These are phyloP conservation scores for Termitomyces sp. DNA, from an alignment of 768 basidiomycete species.

Conservation along the genomic window DNA sequence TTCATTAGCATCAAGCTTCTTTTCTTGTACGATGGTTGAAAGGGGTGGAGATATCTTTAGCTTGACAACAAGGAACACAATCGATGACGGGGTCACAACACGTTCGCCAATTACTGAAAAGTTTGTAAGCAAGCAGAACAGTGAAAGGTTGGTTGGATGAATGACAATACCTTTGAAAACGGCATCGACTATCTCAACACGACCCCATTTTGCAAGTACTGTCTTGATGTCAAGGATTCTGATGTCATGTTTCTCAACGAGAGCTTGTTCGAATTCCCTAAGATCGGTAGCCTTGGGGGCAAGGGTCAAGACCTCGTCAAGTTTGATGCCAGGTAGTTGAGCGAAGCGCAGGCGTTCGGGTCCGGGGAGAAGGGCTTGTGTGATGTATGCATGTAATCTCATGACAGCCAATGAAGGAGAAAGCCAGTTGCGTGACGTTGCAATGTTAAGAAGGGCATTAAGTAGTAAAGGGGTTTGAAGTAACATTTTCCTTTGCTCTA, in stretches of 20 bases:
- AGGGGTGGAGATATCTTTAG: slow-evolving; percentile 64
- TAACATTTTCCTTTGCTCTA: slow-evolving; percentile 70
- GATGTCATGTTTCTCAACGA: slow-evolving; percentile 49
- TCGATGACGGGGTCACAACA: slow-evolving; percentile 78
- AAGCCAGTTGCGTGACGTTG: slow-evolving; percentile 87
- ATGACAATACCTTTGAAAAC: slow-evolving; percentile 70
- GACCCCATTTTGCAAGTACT: slow-evolving; percentile 64
- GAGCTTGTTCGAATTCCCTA: slow-evolving; percentile 36
- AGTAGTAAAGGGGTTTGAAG: slow-evolving; percentile 69
- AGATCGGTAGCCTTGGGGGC: slow-evolving; percentile 33
- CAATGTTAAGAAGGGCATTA: slow-evolving; percentile 76
- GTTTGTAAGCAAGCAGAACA: neutral
- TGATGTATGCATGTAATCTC: slow-evolving; percentile 76
- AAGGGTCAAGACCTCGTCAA: slow-evolving; percentile 37
- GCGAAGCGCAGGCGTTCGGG: slow-evolving; percentile 45
- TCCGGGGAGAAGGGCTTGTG: slow-evolving; percentile 74
- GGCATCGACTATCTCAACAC: slow-evolving; percentile 74
- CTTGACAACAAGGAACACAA: slow-evolving; percentile 84
- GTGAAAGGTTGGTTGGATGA: neutral
- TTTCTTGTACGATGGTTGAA: slow-evolving; percentile 21
- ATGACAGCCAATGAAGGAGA: slow-evolving; percentile 70
- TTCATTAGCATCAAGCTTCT: slow-evolving; percentile 40
- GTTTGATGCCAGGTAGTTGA: slow-evolving; percentile 73
- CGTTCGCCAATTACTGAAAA: slow-evolving; percentile 83
- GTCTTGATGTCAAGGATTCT: slow-evolving; percentile 52